Base-by-base conservation (phyloP, 1,284 basidiomycete genomes). In the Cutaneotrichosporon sp. region DNA sequence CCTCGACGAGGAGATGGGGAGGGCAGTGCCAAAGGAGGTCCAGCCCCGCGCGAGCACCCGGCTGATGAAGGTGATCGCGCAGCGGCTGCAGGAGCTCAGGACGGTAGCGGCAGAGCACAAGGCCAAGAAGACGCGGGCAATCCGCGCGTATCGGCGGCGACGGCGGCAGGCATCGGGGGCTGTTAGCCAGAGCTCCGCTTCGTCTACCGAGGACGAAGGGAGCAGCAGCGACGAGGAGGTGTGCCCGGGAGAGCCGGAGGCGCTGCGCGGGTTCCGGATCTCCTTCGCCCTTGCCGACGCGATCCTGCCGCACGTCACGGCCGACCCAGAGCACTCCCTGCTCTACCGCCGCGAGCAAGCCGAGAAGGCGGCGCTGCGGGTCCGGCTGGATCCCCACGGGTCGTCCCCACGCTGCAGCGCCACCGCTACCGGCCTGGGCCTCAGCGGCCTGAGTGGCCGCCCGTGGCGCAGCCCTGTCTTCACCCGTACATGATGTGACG, bases 261-360 rank as follows among this genome's bases (percentile, higher is more conserved):
- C 20, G 22, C 22, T 25, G 24, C 20, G 25, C 20, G 45, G 45
- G 3, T 27, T 47, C 45, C 46, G 38, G 29, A 31, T 65, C 51
- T 56, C 56, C 31, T 43, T 45, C 13, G 43, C 50, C 20, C 49
- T 65, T 25, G 57, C 61, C 16, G 59, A 65, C 45, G 25, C 59
- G 3, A 50, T 65, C 8, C 49, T 61, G 2, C 59, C 59, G 3
- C 14, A 50, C 22, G 36, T 56, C 1, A 53, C 56, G 14, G 47
- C 54, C 33, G 50, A 54, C 16, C 46, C 49, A 0, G 47, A 55
- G 7, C 36, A 42, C 33, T 61, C 59, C 8, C 18, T 58, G 8
- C 45, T 60, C 9, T 64, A 59, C 43, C 52, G 54, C 10, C 57
- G 62, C 16, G 24, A 47, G 20, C 54, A 36, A 9, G 53, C 27